Evolutionary conservation across 2,329 filamentous ascomycete genomes (phyloP), one percentile per base, ranked within the genome.

Genomic region (Xylariaceae sp.): DNA sequence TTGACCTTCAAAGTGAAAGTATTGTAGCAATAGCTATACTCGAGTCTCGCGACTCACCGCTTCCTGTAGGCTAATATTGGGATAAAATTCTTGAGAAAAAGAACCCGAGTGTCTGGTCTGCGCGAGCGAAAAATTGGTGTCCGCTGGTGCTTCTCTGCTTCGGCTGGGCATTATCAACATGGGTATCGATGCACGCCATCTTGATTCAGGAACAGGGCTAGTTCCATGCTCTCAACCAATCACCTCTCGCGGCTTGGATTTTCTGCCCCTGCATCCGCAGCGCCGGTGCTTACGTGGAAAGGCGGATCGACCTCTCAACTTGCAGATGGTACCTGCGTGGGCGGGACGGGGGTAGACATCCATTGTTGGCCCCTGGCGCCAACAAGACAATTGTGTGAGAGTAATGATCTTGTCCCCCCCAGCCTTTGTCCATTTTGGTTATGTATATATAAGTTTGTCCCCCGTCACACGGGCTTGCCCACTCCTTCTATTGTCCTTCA

Each of bases 371-470:
- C 40, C 19, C 16, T 27, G 14, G 12, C 27, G 10, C 11, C 33
- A n/a, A n/a, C n/a, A n/a, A n/a, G n/a, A n/a, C n/a, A n/a, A n/a
- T n/a, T n/a, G n/a, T n/a, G n/a, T n/a, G n/a, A n/a, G n/a, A n/a
- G n/a, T n/a, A n/a, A n/a, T n/a, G n/a, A n/a, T n/a, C n/a, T n/a
- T n/a, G n/a, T n/a, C n/a, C n/a, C n/a, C n/a, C n/a, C n/a, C 34
- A 35, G 36, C 32, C 32, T 42, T 39, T 37, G 17, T 49, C 51
- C 53, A 52, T 45, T 57, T 32, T 37, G 37, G 29, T 35, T 16
- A 12, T 45, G 36, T 55, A 49, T 61, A 61, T 55, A 60, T 59
- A 45, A 46, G 33, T 38, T 41, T 41, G 40, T n/a, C 40, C 20
- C 40, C 21, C 22, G 47, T 48, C 40, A 43, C 40, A 10, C 35